Evolutionary conservation across 257 asterid genomes (phyloP).

Genomic region (Capsicum pubescens): DNA sequence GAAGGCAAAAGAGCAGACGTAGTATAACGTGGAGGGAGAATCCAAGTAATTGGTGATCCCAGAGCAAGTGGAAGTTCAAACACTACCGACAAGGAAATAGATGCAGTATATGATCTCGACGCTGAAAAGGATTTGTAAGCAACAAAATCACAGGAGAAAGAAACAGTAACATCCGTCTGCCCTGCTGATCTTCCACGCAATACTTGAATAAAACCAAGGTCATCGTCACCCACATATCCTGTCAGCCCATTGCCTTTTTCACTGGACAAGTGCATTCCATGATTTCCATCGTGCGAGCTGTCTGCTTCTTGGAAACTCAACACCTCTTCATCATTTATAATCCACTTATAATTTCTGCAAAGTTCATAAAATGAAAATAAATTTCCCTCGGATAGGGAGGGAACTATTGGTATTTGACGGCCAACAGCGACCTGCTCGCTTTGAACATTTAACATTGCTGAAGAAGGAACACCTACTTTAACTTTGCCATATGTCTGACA

Average conservation of each 20-base stretch:
- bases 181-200: slow-evolving; percentile 81
- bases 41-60: slow-evolving; percentile 81
- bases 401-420: slow-evolving; percentile 62
- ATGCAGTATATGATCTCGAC: slow-evolving; percentile 64
- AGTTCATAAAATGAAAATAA: slow-evolving; percentile 83
- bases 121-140: slow-evolving; percentile 47
- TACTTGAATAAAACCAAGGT: slow-evolving; percentile 61
- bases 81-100: slow-evolving; percentile 65
- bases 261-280: slow-evolving; percentile 27
- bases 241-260: slow-evolving; percentile 41
- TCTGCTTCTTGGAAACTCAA: slow-evolving; percentile 52
- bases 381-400: slow-evolving; percentile 78
- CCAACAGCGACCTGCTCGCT: slow-evolving; percentile 76
- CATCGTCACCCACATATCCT: slow-evolving; percentile 47
- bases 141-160: slow-evolving; percentile 73
- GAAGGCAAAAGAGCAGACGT: slow-evolving; percentile 76
- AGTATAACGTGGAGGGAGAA: slow-evolving; percentile 80
- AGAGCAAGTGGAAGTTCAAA: slow-evolving; percentile 84
- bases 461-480: slow-evolving; percentile 79
- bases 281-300: slow-evolving; percentile 33
- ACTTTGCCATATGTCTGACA: slow-evolving; percentile 73
- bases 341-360: slow-evolving; percentile 71
- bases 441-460: slow-evolving; percentile 74
- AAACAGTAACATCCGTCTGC: slow-evolving; percentile 61
- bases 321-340: slow-evolving; percentile 61